Evolutionary conservation across 495 filamentous ascomycete genomes (phyloP).

Genomic region (Hypoxylon fragiforme): DNA sequence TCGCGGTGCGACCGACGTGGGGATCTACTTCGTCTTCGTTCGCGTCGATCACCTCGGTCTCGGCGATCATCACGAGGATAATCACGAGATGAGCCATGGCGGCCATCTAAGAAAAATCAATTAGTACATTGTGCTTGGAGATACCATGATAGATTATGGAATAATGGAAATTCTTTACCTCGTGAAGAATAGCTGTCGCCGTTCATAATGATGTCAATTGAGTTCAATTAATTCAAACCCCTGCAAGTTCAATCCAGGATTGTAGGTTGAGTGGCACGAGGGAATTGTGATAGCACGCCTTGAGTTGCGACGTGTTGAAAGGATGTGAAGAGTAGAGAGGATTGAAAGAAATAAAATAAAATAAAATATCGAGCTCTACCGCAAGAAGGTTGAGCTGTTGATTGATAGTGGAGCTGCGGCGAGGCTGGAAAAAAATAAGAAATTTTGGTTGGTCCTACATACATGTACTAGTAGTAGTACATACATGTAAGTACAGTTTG

Average conservation of each 20-base stretch:
- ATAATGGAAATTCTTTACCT: too few relatives aligned
- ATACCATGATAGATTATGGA: too few relatives aligned
- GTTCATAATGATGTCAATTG: conserved; percentile 70
- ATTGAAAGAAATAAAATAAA: conserved; percentile 12
- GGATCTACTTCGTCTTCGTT: conserved; percentile 57
- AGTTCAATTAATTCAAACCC: conserved; percentile 21
- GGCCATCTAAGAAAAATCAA: conserved; percentile 55
- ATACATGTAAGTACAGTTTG: background rate
- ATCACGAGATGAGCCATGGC: conserved; percentile 70
- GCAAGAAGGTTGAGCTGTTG: conserved; percentile 31
- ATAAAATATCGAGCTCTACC: conserved; percentile 20
- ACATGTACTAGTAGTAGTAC: too few relatives aligned
- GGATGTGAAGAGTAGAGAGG: background rate
- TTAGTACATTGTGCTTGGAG: conserved; percentile 42
- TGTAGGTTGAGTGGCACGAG: too few relatives aligned
- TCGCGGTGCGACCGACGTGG: conserved; percentile 58
- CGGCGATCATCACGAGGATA: conserved; percentile 55
- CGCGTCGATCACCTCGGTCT: conserved; percentile 52
- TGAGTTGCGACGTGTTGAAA: background rate
- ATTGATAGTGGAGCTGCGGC: conserved; percentile 30
- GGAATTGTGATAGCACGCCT: background rate
- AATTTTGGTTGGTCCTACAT: conserved; percentile 40
- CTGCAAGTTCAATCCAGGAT: background rate
- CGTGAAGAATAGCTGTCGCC: conserved; percentile 81
- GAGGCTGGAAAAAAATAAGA: conserved; percentile 44